A percentile compares a stretch with the other conserved stretches of the same genome.
Conservation (phyloP, 257 asterid species). For the Salvia hispanica region DNA sequence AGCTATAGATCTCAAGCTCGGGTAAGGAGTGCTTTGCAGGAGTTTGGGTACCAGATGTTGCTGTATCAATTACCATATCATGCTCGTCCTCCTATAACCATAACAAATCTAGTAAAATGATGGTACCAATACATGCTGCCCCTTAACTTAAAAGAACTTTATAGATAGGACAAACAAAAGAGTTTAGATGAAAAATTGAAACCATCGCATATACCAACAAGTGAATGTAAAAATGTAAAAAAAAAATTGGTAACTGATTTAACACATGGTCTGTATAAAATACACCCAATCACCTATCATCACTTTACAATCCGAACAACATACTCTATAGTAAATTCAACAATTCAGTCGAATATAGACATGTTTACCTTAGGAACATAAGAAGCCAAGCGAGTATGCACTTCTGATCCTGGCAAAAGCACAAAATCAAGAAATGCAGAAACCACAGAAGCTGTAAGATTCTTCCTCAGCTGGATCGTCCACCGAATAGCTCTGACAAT, state of each 20-base stretch:
- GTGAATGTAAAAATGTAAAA: background rate
- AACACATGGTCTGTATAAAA: slow-evolving; percentile 11
- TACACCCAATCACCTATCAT: slow-evolving; percentile 3
- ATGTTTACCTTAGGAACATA: slow-evolving; percentile 54
- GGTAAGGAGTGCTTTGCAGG: slow-evolving; percentile 61
- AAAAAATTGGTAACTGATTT: background rate
- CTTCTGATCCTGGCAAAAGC: slow-evolving; percentile 68
- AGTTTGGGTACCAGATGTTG: slow-evolving; percentile 49
- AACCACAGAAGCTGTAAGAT: slow-evolving; percentile 49
- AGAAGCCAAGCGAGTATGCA: slow-evolving; percentile 58
- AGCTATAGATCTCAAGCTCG: slow-evolving; percentile 70
- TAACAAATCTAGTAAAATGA: slow-evolving; percentile 27
- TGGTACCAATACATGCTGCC: background rate
- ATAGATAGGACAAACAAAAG: background rate
- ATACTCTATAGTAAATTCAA: background rate
- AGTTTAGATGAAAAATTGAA: background rate
- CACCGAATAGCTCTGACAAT: slow-evolving; percentile 73
- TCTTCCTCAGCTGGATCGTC: slow-evolving; percentile 76
- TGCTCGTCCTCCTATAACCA: slow-evolving; percentile 57
- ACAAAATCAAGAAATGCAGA: slow-evolving; percentile 58
- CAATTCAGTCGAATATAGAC: background rate
- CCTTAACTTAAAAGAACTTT: background rate
- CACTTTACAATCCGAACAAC: slow-evolving; percentile 3
- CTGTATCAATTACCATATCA: slow-evolving; percentile 62
- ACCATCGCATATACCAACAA: background rate